phyloP scores from a whole-genome alignment of 306 rosid species.

The Lathyrus oleraceus region DNA sequence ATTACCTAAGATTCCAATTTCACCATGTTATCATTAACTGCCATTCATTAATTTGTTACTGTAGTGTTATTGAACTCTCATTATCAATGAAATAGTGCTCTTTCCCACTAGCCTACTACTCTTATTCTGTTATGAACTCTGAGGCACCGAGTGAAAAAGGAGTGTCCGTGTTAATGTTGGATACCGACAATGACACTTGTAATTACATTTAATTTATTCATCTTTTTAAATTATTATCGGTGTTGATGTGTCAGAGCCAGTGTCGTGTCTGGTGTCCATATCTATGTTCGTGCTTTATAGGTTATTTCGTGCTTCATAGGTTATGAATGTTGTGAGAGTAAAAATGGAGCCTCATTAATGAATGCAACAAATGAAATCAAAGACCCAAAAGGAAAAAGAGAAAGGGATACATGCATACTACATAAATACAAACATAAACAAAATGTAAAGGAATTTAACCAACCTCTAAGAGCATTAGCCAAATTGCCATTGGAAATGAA shows the following conservation, averaged over 20 bases:
- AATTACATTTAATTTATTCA: too few relatives aligned
- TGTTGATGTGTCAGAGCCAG: too few relatives aligned
- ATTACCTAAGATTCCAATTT: constrained; percentile 11
- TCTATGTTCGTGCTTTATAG: too few relatives aligned
- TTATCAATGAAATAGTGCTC: background rate
- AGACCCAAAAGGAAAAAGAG: background rate
- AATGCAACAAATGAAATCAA: constrained; percentile 10
- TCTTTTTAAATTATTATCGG: too few relatives aligned
- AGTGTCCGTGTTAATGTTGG: too few relatives aligned
- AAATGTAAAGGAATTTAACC: constrained; percentile 18
- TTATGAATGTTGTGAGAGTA: background rate
- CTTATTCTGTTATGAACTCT: background rate
- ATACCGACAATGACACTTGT: too few relatives aligned
- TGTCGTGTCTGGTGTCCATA: too few relatives aligned
- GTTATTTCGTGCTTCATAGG: background rate
- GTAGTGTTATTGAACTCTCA: background rate
- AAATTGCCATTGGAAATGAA: constrained; percentile 87
- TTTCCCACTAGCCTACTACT: constrained; percentile 13
- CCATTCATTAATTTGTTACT: background rate
- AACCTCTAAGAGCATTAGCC: constrained; percentile 79
- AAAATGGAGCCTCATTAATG: constrained; percentile 7
- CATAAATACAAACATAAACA: background rate
- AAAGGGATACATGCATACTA: background rate
- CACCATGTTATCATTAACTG: constrained; percentile 16
- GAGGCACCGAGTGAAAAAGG: too few relatives aligned